Base-by-base conservation (phyloP, 129 eudicot genomes). In the Artemisia argyi region DNA sequence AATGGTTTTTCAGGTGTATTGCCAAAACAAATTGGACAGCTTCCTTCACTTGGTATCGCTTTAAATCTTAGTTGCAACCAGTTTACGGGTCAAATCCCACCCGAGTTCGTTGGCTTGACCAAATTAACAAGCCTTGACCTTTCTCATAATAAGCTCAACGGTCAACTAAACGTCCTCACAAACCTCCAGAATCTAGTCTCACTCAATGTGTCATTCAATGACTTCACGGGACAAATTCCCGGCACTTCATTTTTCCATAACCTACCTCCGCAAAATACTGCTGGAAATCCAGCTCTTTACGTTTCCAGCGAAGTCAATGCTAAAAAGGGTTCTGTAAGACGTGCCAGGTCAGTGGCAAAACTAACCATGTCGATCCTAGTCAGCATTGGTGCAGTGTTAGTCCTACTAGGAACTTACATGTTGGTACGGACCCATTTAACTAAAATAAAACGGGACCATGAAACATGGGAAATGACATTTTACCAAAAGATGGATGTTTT, bases 401-500 rank as follows among this genome's bases (percentile, higher is more conserved):
- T 88, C 19, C 79, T 95, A 5, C 85, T 95, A 1, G 97, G 91
- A 7, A 54, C 87, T 55, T 95, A 88, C 78, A 65, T 84, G 19
- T 48, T 88, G 62, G 81, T 88, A 2, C 78, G 76, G 54, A 80
- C 90, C 16, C 86, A 70, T 9, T 39, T 86, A 71, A 83, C 72
- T 5, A 78, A 52, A 72, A 32, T 15, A 66, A 72, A 12, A 57
- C 50, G 80, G 54, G 58, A 44, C 66, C 47, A 67, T 10, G 86
- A 82, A 11, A 73, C 83, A 30, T 95, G 99, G 99, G 91, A 95
- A 52, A 39, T 91, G 76, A 95, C 91, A 6, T 78, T 95, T 55
- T 95, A 95, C 80, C 97, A 95, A 18, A 95, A 90, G 78, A 84
- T 81, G 97, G 99, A 95, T 5, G 82, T 91, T 48, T 86, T 88